These are phyloP conservation scores for Fagus sylvatica DNA, from an alignment of 306 rosid species.

Conservation along the genomic window DNA sequence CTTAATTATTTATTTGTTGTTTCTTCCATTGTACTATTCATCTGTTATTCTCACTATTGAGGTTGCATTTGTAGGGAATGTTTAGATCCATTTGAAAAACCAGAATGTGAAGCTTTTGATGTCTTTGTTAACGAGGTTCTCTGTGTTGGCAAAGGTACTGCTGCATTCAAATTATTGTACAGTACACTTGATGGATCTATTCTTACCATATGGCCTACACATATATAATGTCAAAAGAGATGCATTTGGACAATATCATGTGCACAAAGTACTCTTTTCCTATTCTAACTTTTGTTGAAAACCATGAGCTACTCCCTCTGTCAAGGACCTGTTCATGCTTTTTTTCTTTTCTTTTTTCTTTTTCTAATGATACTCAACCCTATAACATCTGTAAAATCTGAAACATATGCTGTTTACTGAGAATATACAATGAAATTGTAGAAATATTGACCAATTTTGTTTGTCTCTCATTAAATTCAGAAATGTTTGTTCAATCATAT, in stretches of 20 bases:
- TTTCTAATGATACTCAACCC: no score
- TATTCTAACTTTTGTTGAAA: background rate
- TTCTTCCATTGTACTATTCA: background rate
- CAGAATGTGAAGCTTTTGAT: constrained; percentile 91
- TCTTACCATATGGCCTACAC: background rate
- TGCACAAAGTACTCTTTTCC: background rate
- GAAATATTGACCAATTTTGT: background rate
- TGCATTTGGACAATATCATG: background rate
- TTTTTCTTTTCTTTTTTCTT: no score
- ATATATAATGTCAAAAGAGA: background rate
- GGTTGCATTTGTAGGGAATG: constrained; percentile 63
- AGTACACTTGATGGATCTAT: background rate
- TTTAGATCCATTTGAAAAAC: constrained; percentile 83
- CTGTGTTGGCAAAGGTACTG: constrained; percentile 78
- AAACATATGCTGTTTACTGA: background rate
- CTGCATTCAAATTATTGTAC: background rate
- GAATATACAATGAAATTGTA: background rate
- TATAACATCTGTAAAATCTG: background rate
- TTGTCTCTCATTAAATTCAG: background rate
- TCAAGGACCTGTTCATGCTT: no score
- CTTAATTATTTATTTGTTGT: background rate
- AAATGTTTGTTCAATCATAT: background rate
- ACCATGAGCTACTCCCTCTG: background rate
- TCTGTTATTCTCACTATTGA: constrained; percentile 16
- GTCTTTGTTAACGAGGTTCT: constrained; percentile 74